Conservation (phyloP, 805 yeast species). For the Lipomyces japonicus region DNA sequence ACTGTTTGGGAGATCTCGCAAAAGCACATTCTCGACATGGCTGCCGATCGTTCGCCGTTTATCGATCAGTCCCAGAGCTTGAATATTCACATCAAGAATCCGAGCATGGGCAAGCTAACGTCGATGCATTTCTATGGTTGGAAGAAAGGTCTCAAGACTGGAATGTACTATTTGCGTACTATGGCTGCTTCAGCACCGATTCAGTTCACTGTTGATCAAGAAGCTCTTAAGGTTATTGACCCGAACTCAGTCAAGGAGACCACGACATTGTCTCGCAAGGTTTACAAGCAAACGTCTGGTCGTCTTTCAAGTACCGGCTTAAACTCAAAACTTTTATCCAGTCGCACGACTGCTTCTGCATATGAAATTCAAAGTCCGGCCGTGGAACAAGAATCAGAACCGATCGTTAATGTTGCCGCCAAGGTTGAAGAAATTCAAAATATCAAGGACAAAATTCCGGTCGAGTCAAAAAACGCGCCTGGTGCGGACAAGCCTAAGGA, state of each 20-base stretch:
- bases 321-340: background rate
- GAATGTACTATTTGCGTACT: conserved; percentile 96
- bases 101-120: conserved; percentile 94
- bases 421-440: conserved; percentile 44
- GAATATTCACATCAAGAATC: conserved; percentile 81
- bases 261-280: conserved; percentile 6
- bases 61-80: conserved; percentile 87
- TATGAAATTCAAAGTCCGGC: background rate
- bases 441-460: conserved; percentile 29
- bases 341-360: background rate
- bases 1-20: conserved; percentile 98
- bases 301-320: background rate
- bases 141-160: conserved; percentile 97
- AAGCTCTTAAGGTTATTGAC: conserved; percentile 37
- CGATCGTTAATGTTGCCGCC: conserved; percentile 33
- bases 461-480: conserved; percentile 9
- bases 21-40: conserved; percentile 77
- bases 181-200: conserved; percentile 97
- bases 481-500: conserved; percentile 21
- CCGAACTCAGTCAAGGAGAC: conserved; percentile 12
- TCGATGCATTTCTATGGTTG: conserved; percentile 99
- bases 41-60: conserved; percentile 70
- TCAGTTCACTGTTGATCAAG: conserved; percentile 74
- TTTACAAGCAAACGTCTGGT: conserved; percentile 12
- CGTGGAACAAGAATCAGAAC: too few species aligned